A percentile compares a stretch with the other conserved stretches of the same genome.
Evolutionary conservation across 2,329 filamentous ascomycete genomes (phyloP).

Genomic region (Stagonosporopsis tanaceti): DNA sequence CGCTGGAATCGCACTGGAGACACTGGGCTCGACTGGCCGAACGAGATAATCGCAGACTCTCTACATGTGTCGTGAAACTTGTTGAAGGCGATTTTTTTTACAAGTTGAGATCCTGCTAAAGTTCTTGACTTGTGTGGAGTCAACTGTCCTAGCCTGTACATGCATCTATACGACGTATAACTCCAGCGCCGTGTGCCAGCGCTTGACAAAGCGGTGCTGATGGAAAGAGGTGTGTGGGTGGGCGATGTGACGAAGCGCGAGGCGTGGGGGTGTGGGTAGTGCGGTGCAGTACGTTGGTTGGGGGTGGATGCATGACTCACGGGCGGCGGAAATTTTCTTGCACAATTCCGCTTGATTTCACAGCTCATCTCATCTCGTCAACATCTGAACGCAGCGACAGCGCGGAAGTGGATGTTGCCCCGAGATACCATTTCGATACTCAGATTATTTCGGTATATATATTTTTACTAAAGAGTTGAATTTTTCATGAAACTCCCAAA

Average conservation of each 20-base stretch:
- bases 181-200: no score
- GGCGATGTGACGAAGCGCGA: background rate
- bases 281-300: background rate
- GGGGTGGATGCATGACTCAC: constrained; percentile 1
- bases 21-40: constrained; percentile 35
- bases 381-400: background rate
- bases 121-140: background rate
- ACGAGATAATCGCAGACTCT: constrained; percentile 13
- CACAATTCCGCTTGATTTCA: background rate
- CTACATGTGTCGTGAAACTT: background rate
- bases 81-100: no score
- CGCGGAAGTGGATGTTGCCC: no score
- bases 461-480: background rate
- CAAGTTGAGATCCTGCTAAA: background rate
- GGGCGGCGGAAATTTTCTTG: constrained; percentile 2
- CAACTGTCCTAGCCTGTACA: background rate
- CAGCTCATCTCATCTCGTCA: no score
- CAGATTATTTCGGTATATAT: background rate
- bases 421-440: no score
- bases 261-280: constrained; percentile 3
- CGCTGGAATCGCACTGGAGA: constrained; percentile 27
- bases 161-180: constrained; percentile 5
- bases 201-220: background rate
- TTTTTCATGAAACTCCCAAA: background rate
- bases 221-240: no score